Base-by-base conservation (phyloP, 169 alveolate species). In the Plasmodium falciparum region DNA sequence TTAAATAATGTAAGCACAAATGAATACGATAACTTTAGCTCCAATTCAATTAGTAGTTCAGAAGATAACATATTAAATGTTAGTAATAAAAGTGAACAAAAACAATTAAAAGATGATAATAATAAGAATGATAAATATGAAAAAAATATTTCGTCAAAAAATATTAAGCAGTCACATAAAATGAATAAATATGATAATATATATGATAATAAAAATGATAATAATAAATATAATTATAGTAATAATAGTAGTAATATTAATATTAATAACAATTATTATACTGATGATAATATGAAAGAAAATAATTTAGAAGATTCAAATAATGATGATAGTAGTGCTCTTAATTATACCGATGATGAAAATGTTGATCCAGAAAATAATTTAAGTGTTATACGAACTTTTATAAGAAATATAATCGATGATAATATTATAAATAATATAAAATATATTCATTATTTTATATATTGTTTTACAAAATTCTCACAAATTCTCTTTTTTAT, bases 381-480 rank as follows among this genome's bases (percentile, higher is more conserved):
- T 47, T 63, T 85, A 70, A 45, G 26, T 2, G 26, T 85, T 71
- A 72, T 85, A 15, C 70, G 72, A 71, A 71, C 92, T 8, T 85
- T 85, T 73, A 52, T 85, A 24, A 39, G 74, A n/a, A 85, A 71
- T 47, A 52, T 70, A 47, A 71, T 85, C 47, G 92, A 85, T 47
- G 88, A 85, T 59, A 86, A 85, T 50, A 70, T 85, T 70, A 70
- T 85, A 29, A 59, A 67, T 33, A 85, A 85, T 63, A 56, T 85
- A 69, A 85, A 85, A 71, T 85, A 85, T 71, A 52, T 85, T 71
- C 92, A 85, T 56, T 85, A 71, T 63, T 43, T 85, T 11, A 9
- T 85, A 47, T 72, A 20, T 52, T 72, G 59, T 29, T 58, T 85
- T 39, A 71, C 58, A 4, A 70, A 50, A 45, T 71, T 59, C 59